Evolutionary conservation across 106 monocot genomes (phyloP), one percentile per base, ranked within the genome.

Genomic region (Hemerocallis citrina): DNA sequence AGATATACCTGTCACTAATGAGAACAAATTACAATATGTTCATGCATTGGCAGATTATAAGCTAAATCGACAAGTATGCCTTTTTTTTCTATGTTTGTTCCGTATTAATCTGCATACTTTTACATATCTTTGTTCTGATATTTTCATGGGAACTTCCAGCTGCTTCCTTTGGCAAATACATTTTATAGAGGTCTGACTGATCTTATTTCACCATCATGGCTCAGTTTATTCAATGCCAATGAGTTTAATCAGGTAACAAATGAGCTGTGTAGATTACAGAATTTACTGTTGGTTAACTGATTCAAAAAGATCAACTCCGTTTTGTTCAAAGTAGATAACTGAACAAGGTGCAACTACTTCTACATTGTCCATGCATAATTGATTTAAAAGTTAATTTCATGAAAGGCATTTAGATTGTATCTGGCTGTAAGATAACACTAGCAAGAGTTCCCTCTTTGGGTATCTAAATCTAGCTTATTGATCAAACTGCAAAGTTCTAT

Each of bases 11-110:
- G 94, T 94, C 19, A 85, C 85, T 48, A 86, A 85, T 64, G 94
- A 86, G 52, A 94, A 94, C 64, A 94, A 94, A 74, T 67, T 89
- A 49, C 94, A 89, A 17, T 94, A 94, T 73, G 77, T 94, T 9
- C 89, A 94, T 83, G 85, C 89, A 35, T 72, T 94, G 64, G 82
- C 94, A 59, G 89, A 94, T 66, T 94, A 83, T 69, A 94, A 94
- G 46, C 85, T 94, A 14, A 94, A 94, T 59, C 82, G 81, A 27
- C 94, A 86, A 67, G 89, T 94, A 66, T 24, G 65, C 34, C n/a
- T 34, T 52, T 7, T 19, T 36, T 36, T 69, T n/a, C 7, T 36
- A 6, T 44, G 34, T 43, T 34, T 49, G 20, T 63, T 33, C 43
- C 30, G 14, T 41, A 34, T 62, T 13, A 20, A 55, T 6, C 54